These are phyloP conservation scores for Testicularia cyperi DNA, from an alignment of 1,284 basidiomycete genomes.

Conservation along the genomic window DNA sequence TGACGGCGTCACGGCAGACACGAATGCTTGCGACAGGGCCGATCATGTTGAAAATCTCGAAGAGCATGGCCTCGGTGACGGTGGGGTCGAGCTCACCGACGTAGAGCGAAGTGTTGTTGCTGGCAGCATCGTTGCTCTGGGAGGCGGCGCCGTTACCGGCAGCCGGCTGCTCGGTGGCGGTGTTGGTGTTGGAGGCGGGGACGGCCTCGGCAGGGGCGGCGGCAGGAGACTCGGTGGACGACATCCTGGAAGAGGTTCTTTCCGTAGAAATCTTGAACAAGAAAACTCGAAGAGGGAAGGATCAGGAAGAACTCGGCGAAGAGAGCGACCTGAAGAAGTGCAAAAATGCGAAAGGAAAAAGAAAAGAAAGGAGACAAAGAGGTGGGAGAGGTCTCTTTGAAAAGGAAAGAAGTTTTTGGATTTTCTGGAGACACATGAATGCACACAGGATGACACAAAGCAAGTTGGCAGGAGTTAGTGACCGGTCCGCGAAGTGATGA, in stretches of 20 bases:
- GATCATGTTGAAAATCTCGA: slow-evolving; percentile 99
- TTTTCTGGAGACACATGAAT: too few species aligned
- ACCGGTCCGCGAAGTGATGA: too few species aligned
- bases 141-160: slow-evolving; percentile 27
- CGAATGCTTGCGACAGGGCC: slow-evolving; percentile 98
- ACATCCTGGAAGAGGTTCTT: slow-evolving; percentile 17
- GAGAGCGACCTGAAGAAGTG: not conserved
- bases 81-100: slow-evolving; percentile 97
- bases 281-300: too few species aligned
- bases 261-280: not conserved
- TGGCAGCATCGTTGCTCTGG: slow-evolving; percentile 22
- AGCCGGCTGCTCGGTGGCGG: slow-evolving; percentile 52
- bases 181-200: slow-evolving; percentile 17
- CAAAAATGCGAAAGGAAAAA: not conserved
- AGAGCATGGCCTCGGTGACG: slow-evolving; percentile 99
- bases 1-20: slow-evolving; percentile 99
- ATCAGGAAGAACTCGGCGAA: too few species aligned
- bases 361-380: not conserved
- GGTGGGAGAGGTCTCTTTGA: not conserved
- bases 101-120: slow-evolving; percentile 77
- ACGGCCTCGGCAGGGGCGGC: slow-evolving; percentile 38
- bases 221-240: slow-evolving; percentile 44
- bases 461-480: too few species aligned
- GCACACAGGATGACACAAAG: too few species aligned
- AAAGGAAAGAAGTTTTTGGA: too few species aligned